Evolutionary conservation across 768 basidiomycete species (phyloP), one percentile per base, ranked within the genome.

Genomic region (Psilocybe sp.): DNA sequence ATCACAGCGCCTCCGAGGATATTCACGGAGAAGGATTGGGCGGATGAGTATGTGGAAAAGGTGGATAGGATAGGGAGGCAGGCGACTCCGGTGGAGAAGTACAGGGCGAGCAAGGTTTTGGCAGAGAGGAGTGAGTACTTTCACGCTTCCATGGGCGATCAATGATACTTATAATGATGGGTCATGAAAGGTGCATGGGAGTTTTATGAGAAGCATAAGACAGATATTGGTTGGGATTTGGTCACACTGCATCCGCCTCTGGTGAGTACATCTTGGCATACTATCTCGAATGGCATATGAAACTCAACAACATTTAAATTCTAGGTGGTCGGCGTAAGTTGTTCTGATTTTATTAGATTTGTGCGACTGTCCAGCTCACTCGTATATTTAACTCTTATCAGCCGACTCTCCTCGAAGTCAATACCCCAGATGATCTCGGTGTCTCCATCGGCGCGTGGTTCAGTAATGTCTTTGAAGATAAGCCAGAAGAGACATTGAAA

Each of bases 51-150:
- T 5, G 58, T 79, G 14, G 60, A 67, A 44, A 65, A 68, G 4
- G 69, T 79, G 9, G 67, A 76, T 46, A 68, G 78, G 52, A 65
- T 79, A 38, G 84, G 82, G 1, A 63, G 66, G n/a, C 67, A 74
- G 2, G 78, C 77, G 0, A 48, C 62, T 0, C 47, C 49, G 0
- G 49, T 62, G 8, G 47, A 64, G 33, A 80, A 75, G 54, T 89
- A 89, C 61, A 57, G 72, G 16, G 80, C 83, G 1, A 78, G 77
- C n/a, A 89, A 89, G 70, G 74, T 73, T 3, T 68, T 87, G 4
- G 83, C 85, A 1, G 88, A 91, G 65, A 72, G 69, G 66, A 75
- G 80, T 79, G 49, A 10, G 51, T 37, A 23, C 11, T 33, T 31
- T 44, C 38, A 39, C 8, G n/a, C 13, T 19, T 23, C 10, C 18